Evolutionary conservation across 345 rosid species (phyloP), one percentile per base, ranked within the genome.

Genomic region (Gossypium stocksii): DNA sequence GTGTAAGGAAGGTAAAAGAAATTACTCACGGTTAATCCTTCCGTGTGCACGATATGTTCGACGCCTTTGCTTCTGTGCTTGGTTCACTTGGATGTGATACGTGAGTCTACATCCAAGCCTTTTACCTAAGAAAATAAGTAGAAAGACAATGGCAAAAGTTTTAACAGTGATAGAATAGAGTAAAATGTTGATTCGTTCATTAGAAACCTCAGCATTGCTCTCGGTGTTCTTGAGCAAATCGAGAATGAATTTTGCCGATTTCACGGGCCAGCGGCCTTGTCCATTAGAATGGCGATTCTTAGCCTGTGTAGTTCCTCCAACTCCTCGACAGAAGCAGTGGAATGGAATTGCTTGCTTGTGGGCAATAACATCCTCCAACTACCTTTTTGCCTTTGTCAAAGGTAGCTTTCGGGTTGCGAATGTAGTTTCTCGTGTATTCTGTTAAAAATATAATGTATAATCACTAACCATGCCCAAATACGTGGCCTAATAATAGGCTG

Each of bases 281-380:
- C 95, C 95, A 57, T 90, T 92, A 14, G 92, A 86, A 76, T 92
- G 92, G 41, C 92, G 84, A 78, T 86, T 92, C 80, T 90, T 92
- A 3, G 89, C 96, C 83, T 90, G 92, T 7, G 92, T 89, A 22
- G 93, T 90, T 75, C 96, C 78, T 58, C 93, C 97, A 45, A 89
- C 89, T 58, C 97, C 92, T 23, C 92, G 10, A 48, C 95, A 90
- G 76, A 90, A 92, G 45, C 90, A 87, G 1, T 87, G 75, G 89
- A 92, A 92, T n/a, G 94, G 93, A 65, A 90, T 92, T 15, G 94
- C 97, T 80, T 92, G 97, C 74, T 89, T 91, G 85, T 90, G 94
- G 58, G 77, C 87, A 71, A 88, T 58, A 70, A 91, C 97, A 83
- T 89, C 97, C 78, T 91, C 94, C 81, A 89, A 71, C 83, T 91